A percentile compares a stretch with the other conserved stretches of the same genome.
Conservation (phyloP, 176 grass and related monocot species). For the Paspalum notatum region DNA sequence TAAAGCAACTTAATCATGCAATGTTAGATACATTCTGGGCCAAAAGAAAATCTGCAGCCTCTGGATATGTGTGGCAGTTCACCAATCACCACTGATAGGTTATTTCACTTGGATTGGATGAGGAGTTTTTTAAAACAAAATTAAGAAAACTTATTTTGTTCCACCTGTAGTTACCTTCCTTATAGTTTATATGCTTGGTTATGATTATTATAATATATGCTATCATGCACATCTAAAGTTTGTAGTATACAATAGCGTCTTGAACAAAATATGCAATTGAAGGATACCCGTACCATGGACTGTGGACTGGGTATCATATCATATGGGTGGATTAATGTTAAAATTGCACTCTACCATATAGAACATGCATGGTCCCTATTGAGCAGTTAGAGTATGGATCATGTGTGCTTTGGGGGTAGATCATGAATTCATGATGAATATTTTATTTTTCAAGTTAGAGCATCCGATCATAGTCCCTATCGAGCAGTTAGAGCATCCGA, state of each 20-base stretch:
- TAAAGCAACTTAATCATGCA: background rate
- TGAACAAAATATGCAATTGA: background rate
- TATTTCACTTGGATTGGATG: slow-evolving; percentile 12
- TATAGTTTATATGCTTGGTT: background rate
- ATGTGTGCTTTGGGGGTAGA: slow-evolving; percentile 3
- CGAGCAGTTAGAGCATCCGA: background rate
- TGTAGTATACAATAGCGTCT: background rate
- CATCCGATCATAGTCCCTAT: background rate
- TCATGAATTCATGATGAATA: background rate
- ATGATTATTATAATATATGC: background rate
- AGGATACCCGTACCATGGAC: background rate
- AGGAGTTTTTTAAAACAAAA: background rate
- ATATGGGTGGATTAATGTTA: slow-evolving; percentile 22
- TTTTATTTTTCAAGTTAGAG: slow-evolving; percentile 1
- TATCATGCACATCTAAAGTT: background rate
- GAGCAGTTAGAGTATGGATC: background rate
- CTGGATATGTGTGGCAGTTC: background rate
- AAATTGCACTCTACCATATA: background rate
- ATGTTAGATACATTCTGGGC: background rate
- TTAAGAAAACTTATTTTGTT: background rate
- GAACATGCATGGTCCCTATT: background rate
- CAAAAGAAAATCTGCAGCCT: background rate
- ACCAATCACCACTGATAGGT: background rate
- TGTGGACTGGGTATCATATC: background rate
- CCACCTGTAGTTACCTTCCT: background rate